phyloP scores from a whole-genome alignment of 129 eudicot genomes.

The Escallonia herrerae region DNA sequence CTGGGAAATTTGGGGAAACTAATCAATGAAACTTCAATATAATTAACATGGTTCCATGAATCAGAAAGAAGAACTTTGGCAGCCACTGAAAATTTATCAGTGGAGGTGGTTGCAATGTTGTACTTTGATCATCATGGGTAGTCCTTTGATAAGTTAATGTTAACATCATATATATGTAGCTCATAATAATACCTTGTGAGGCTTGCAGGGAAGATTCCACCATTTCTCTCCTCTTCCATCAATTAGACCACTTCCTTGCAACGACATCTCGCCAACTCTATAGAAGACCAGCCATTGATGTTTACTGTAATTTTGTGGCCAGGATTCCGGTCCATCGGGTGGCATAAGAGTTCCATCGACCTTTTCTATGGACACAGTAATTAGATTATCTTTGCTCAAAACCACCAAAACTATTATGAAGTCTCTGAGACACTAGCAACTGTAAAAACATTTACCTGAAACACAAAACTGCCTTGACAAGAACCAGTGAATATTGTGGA shows the following conservation, averaged over 20 bases:
- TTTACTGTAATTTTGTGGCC: conserved; percentile 48
- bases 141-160: no score
- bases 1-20: conserved; percentile 13
- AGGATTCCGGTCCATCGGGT: conserved; percentile 71
- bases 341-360: conserved; percentile 64
- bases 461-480: conserved; percentile 40
- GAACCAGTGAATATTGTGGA: conserved; percentile 72
- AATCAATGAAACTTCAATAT: no score
- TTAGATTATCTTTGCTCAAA: no score
- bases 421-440: not conserved
- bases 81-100: no score
- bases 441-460: conserved; percentile 36
- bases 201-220: conserved; percentile 83
- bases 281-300: conserved; percentile 72
- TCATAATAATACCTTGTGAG: conserved; percentile 44
- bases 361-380: conserved; percentile 14
- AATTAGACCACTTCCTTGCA: conserved; percentile 54
- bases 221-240: conserved; percentile 72
- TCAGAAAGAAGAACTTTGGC: no score
- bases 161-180: no score
- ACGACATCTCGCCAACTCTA: conserved; percentile 37
- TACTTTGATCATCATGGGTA: not conserved
- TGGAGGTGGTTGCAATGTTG: not conserved
- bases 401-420: not conserved
- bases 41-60: no score